Base-by-base conservation (phyloP, 192 early-diverging fungal species). In the Coemansia sp. region DNA sequence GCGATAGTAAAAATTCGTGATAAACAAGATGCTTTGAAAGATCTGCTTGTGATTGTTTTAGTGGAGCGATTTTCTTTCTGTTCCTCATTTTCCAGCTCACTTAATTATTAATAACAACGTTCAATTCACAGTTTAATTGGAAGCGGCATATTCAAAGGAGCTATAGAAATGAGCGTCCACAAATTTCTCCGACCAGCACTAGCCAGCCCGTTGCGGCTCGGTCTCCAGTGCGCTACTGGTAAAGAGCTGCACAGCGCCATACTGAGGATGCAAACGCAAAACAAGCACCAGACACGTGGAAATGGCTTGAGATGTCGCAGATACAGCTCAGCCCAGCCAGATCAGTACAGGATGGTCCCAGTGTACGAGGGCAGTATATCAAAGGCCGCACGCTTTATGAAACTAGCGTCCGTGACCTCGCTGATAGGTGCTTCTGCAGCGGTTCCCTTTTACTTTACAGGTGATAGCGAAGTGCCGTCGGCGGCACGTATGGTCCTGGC, bases 321-420 rank as follows among this genome's bases (percentile, higher is more conserved):
- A 13, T 57, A 34, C 35, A 64, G 33, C 26, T 52, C 29, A 30
- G 23, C 4, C 20, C 33, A 35, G 18, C 2, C 10, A 28, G 20
- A 26, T 10, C 51, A 0, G 2, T 52, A 25, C 21, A 40, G 58
- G 21, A n/a, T 33, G 5, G 29, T 33, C 20, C 10, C 51, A 1
- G 49, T 76, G 12, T 81, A 81, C 52, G 64, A 75, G 28, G 79
- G 79, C 10, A 63, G 66, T 25, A 49, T 81, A 7, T n/a, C 67
- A 31, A 75, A 75, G 25, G 73, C 70, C 0, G 79, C 79, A 28
- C 60, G 61, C 13, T 58, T 81, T 34, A 81, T 81, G 79, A 81
- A 81, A 33, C 59, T 81, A 15, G 79, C 79, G 0, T 81, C 79
- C 0, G 64, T 81, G 1, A 70, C 79, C 0, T 81, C 79, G 2